phyloP scores from a whole-genome alignment of 2,329 filamentous ascomycete genomes.

The Aspergillus ruber region DNA sequence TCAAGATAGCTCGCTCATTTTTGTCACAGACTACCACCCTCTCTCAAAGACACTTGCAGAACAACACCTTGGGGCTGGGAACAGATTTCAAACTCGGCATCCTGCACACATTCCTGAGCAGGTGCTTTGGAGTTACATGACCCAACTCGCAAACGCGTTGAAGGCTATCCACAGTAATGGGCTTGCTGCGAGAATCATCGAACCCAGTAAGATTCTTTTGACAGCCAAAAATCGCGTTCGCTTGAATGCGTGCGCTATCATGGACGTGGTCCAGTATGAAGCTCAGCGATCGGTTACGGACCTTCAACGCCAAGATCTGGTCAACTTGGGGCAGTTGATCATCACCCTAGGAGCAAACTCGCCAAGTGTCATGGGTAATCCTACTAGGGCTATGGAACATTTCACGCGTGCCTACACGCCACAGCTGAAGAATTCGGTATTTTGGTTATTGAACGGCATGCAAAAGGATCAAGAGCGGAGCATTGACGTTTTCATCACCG shows the following conservation, averaged over 20 bases:
- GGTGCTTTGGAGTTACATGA: slow-evolving; percentile 83
- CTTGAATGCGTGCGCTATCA: slow-evolving; percentile 77
- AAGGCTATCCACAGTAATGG: slow-evolving; percentile 76
- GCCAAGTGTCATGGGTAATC: slow-evolving; percentile 53
- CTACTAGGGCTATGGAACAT: slow-evolving; percentile 66
- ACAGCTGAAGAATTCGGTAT: slow-evolving; percentile 70
- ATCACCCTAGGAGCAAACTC: slow-evolving; percentile 72
- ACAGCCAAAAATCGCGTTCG: slow-evolving; percentile 87
- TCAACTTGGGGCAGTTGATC: slow-evolving; percentile 76
- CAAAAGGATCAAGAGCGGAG: slow-evolving; percentile 57
- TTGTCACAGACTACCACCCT: slow-evolving; percentile 90
- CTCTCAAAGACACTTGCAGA: slow-evolving; percentile 84
- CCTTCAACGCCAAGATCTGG: slow-evolving; percentile 79
- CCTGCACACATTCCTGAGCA: slow-evolving; percentile 59
- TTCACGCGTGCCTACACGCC: slow-evolving; percentile 69
- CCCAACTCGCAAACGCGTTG: slow-evolving; percentile 82
- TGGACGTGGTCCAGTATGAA: slow-evolving; percentile 85
- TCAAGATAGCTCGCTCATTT: slow-evolving; percentile 87
- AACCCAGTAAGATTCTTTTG: slow-evolving; percentile 79
- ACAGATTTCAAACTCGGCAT: slow-evolving; percentile 37
- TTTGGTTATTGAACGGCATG: slow-evolving; percentile 70
- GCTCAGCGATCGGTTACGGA: slow-evolving; percentile 61
- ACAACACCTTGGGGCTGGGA: slow-evolving; percentile 52
- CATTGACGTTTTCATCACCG: slow-evolving; percentile 71
- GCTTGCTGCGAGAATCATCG: slow-evolving; percentile 78